Evolutionary conservation across 2,329 filamentous ascomycete genomes (phyloP).

Genomic region (Trichoderma lentiforme): DNA sequence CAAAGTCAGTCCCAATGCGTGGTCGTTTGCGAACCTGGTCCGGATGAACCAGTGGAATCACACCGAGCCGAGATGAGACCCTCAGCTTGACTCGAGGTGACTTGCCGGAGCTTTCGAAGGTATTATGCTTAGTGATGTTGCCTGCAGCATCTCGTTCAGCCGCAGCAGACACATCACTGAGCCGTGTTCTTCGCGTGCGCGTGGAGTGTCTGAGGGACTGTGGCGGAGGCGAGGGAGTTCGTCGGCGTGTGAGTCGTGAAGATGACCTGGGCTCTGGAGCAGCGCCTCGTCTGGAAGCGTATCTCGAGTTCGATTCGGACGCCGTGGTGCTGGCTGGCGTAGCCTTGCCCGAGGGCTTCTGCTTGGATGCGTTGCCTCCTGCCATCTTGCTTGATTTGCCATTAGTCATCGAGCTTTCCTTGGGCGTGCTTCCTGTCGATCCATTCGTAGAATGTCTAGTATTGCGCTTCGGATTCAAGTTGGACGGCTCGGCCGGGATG

Average conservation of each 20-base stretch:
- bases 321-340: conserved; percentile 23
- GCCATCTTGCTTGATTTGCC: conserved; percentile 26
- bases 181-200: conserved; percentile 43
- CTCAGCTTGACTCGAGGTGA: conserved; percentile 50
- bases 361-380: conserved; percentile 26
- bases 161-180: conserved; percentile 29
- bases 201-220: conserved; percentile 39
- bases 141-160: conserved; percentile 19
- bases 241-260: conserved; percentile 36
- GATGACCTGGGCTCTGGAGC: conserved; percentile 29
- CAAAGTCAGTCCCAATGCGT: conserved; percentile 52
- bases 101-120: conserved; percentile 28
- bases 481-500: conserved; percentile 48
- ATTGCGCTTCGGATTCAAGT: conserved; percentile 51
- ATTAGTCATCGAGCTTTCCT: conserved; percentile 30
- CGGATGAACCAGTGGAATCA: conserved; percentile 58
- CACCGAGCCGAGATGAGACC: conserved; percentile 32
- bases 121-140: conserved; percentile 18
- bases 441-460: conserved; percentile 43
- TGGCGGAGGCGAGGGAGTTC: conserved; percentile 41
- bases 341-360: conserved; percentile 26
- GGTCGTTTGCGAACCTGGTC: conserved; percentile 53
- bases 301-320: conserved; percentile 30
- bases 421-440: conserved; percentile 34
- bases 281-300: conserved; percentile 28